Percentiles rank a stretch among this genome's conserved stretches.
phyloP scores from a whole-genome alignment of 2,329 filamentous ascomycete species.

The Ophiostoma quercus region DNA sequence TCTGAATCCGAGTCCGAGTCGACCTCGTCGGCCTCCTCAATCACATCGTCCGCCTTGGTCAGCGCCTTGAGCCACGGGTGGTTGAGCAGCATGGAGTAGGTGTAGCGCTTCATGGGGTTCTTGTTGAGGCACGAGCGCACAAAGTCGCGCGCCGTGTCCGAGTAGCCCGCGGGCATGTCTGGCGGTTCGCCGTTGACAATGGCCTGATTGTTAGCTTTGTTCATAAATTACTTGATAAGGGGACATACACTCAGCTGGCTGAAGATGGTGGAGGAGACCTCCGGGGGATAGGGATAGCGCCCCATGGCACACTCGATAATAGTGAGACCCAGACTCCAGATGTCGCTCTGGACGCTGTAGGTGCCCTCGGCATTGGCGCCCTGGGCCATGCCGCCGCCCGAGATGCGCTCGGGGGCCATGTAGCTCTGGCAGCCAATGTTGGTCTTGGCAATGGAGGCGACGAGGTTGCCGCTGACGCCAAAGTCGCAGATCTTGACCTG shows the following conservation, averaged over 20 bases:
- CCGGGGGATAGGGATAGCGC: conserved; percentile 90
- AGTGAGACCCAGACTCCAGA: conserved; percentile 91
- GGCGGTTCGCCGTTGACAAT: conserved; percentile 98
- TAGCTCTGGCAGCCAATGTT: conserved; percentile 99
- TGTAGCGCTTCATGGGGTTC: conserved; percentile 84
- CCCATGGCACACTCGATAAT: conserved; percentile 96
- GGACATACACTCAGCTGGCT: conserved; percentile 83
- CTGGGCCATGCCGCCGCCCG: conserved; percentile 72
- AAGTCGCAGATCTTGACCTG: conserved; percentile 99
- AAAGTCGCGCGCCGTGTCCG: conserved; percentile 75
- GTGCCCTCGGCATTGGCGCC: conserved; percentile 69
- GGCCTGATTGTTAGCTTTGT: conserved; percentile 53
- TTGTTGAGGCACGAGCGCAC: conserved; percentile 89
- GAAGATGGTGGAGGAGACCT: conserved; percentile 98
- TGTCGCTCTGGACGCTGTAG: conserved; percentile 96
- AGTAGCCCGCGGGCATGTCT: conserved; percentile 76
- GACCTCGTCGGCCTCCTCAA: conserved; percentile 36
- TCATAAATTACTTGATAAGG: background rate
- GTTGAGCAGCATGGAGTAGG: conserved; percentile 80
- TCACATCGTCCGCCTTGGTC: conserved; percentile 33
- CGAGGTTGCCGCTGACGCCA: conserved; percentile 91
- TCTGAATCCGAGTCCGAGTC: conserved; percentile 33
- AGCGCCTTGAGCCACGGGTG: conserved; percentile 71
- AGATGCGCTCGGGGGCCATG: conserved; percentile 96
- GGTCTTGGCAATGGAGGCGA: conserved; percentile 95